phyloP scores from a whole-genome alignment of 202 grass and related monocot species.

The Saccharum hybrid region DNA sequence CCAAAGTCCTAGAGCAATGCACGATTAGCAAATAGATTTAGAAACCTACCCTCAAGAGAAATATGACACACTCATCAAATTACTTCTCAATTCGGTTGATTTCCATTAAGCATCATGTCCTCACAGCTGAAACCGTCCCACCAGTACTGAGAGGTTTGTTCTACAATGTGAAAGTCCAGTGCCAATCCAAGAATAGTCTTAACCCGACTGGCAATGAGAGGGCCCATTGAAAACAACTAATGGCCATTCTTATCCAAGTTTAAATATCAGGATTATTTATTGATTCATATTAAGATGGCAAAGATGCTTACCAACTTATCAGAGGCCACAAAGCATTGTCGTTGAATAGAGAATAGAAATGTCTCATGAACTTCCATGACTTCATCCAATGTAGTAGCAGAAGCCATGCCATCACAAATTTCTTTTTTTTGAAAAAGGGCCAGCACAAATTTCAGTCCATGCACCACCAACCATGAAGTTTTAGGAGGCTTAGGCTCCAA shows the following conservation, averaged over 20 bases:
- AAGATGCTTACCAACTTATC: neutral
- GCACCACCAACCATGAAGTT: slow-evolving; percentile 68
- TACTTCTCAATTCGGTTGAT: slow-evolving; percentile 81
- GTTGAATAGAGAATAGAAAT: too few species aligned
- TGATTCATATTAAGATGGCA: slow-evolving; percentile 11
- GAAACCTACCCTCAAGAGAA: slow-evolving; percentile 63
- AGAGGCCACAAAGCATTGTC: slow-evolving; percentile 59
- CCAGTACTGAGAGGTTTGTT: slow-evolving; percentile 66
- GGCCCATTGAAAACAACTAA: slow-evolving; percentile 48
- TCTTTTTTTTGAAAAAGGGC: too few species aligned
- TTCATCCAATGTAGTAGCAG: too few species aligned
- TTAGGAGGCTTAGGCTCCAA: slow-evolving; percentile 72
- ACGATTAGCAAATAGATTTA: too few species aligned
- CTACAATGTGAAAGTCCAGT: slow-evolving; percentile 79
- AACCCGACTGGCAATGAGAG: slow-evolving; percentile 74
- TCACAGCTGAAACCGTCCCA: slow-evolving; percentile 68
- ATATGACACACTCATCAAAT: slow-evolving; percentile 70
- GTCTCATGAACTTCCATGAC: too few species aligned
- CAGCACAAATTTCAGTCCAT: too few species aligned
- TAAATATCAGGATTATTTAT: neutral
- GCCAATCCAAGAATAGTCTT: slow-evolving; percentile 77
- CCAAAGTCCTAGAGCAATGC: too few species aligned
- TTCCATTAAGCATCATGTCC: slow-evolving; percentile 82
- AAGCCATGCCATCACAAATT: too few species aligned
- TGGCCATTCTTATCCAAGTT: neutral